phyloP scores from a whole-genome alignment of 2,329 filamentous ascomycete species.

The Apiospora kogelbergensis region DNA sequence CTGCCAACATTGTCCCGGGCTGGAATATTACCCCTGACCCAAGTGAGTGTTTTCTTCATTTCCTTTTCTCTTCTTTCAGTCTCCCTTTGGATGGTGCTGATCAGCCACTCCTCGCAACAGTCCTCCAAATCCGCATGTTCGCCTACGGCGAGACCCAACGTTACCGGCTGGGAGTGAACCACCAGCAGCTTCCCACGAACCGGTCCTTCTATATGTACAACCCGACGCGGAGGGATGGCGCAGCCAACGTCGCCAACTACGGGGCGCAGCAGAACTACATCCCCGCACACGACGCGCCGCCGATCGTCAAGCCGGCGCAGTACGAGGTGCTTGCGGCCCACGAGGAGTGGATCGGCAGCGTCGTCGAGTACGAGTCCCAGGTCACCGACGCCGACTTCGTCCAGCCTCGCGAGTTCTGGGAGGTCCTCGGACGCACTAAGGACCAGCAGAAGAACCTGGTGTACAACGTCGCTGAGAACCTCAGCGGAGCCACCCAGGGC shows the following conservation, averaged over 20 bases:
- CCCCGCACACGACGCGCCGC: too few species aligned
- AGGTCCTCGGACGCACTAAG: neutral
- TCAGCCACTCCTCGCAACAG: conserved; percentile 31
- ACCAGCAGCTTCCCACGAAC: conserved; percentile 56
- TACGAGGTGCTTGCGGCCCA: too few species aligned
- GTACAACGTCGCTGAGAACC: too few species aligned
- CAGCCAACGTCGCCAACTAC: conserved; percentile 63
- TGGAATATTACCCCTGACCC: too few species aligned
- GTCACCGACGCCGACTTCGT: neutral
- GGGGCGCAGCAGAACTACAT: conserved; percentile 29
- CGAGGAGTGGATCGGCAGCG: neutral
- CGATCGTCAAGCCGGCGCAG: too few species aligned
- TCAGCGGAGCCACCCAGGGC: too few species aligned
- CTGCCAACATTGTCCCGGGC: conserved; percentile 64
- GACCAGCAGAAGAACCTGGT: too few species aligned
- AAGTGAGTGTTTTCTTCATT: too few species aligned
- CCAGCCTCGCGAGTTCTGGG: neutral
- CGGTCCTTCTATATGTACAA: neutral
- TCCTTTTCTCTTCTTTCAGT: conserved; percentile 43
- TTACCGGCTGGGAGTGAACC: conserved; percentile 57
- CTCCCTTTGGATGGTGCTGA: conserved; percentile 38
- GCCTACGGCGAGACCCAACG: conserved; percentile 68
- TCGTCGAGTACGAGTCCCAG: neutral
- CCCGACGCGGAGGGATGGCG: neutral
- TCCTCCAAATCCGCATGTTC: conserved; percentile 68